Percentiles rank a stretch among this genome's conserved stretches.
Evolutionary conservation across 192 early-diverging fungal genomes (phyloP).

Genomic region (Globomyces pollinis-pini): DNA sequence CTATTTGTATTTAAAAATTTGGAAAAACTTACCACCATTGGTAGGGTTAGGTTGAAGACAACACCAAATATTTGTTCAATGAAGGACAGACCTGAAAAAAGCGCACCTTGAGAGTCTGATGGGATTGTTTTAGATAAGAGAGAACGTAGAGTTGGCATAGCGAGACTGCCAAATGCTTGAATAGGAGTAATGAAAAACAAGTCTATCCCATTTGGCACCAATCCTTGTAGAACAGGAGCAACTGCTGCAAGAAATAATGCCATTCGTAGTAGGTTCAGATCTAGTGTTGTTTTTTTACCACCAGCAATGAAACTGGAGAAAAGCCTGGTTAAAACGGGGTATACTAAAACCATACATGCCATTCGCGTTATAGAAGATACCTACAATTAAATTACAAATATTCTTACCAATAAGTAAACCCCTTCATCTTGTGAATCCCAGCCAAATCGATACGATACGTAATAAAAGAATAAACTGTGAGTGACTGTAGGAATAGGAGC

Average conservation of each 20-base stretch:
- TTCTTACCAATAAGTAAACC: conserved; percentile 27
- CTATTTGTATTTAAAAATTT: background rate
- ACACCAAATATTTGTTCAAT: conserved; percentile 17
- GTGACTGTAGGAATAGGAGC: conserved; percentile 15
- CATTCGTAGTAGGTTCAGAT: background rate
- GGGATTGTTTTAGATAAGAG: conserved; percentile 25
- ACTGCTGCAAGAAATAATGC: background rate
- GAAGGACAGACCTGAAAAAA: conserved; percentile 20
- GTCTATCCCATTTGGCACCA: background rate
- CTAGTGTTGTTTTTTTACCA: background rate
- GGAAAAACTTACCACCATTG: background rate
- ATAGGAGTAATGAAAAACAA: conserved; percentile 20
- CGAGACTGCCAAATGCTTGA: conserved; percentile 25
- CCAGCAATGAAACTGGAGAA: background rate
- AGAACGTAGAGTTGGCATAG: conserved; percentile 31
- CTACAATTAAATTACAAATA: too few species aligned
- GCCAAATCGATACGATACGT: conserved; percentile 26
- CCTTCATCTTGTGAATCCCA: conserved; percentile 40
- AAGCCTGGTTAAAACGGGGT: conserved; percentile 6
- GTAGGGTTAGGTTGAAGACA: conserved; percentile 8
- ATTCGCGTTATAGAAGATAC: conserved; percentile 16
- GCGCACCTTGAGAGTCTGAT: conserved; percentile 19
- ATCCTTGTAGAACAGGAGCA: background rate
- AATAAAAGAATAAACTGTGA: conserved; percentile 31
- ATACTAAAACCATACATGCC: conserved; percentile 26